phyloP scores from a whole-genome alignment of 2,329 filamentous ascomycete species.

The Ophiosphaerella korrae region DNA sequence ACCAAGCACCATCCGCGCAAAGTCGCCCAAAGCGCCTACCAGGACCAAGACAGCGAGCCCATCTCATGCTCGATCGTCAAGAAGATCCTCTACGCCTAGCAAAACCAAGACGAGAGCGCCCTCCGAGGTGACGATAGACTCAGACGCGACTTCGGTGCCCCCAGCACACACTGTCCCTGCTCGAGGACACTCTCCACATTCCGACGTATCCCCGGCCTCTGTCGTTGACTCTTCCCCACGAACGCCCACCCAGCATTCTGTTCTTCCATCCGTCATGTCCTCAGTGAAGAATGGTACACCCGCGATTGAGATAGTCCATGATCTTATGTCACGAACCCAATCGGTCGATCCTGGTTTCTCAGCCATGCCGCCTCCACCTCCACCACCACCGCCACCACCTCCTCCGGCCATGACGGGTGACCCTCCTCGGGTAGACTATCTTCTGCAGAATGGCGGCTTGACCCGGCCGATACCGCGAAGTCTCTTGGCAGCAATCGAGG shows the following conservation, averaged over 20 bases:
- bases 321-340: slow-evolving; percentile 44
- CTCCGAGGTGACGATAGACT: slow-evolving; percentile 52
- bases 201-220: slow-evolving; percentile 49
- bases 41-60: slow-evolving; percentile 33
- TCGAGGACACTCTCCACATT: slow-evolving; percentile 37
- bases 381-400: slow-evolving; percentile 66
- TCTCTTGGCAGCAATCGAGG: slow-evolving; percentile 69
- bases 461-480: slow-evolving; percentile 72
- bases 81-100: slow-evolving; percentile 30
- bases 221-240: slow-evolving; percentile 52
- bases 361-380: slow-evolving; percentile 59
- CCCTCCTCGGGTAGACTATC: slow-evolving; percentile 86
- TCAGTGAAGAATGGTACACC: slow-evolving; percentile 44
- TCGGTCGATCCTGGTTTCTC: slow-evolving; percentile 47
- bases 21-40: slow-evolving; percentile 27
- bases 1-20: slow-evolving; percentile 47
- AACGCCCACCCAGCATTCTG: slow-evolving; percentile 50
- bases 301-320: slow-evolving; percentile 51
- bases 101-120: slow-evolving; percentile 40
- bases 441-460: slow-evolving; percentile 86
- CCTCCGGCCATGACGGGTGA: slow-evolving; percentile 68
- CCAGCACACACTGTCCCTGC: slow-evolving; percentile 42
- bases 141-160: slow-evolving; percentile 53
- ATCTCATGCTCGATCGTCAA: slow-evolving; percentile 19
- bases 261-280: slow-evolving; percentile 41